Conservation (phyloP, 768 basidiomycete genomes). For the Calocera cornea region DNA sequence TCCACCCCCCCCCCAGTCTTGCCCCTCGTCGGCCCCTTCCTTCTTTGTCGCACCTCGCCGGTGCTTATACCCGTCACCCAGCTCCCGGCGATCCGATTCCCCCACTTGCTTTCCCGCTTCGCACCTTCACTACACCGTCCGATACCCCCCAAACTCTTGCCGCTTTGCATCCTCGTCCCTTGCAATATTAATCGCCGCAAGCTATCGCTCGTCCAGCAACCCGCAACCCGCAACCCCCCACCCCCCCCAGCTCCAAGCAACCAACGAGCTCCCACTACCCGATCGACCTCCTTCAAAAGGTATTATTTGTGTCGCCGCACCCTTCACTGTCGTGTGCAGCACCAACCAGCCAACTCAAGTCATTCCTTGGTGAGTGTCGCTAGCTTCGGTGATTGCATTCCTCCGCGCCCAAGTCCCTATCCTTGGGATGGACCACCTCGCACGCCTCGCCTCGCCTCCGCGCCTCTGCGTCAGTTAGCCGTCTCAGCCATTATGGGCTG, state of each 20-base stretch:
- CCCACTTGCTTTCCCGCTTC: not conserved
- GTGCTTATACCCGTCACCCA: not conserved
- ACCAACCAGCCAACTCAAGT: not conserved
- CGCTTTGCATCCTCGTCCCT: not conserved
- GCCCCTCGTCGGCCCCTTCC: not conserved
- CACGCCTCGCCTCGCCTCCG: not conserved
- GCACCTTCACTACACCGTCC: not conserved
- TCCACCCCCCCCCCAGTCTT: not conserved
- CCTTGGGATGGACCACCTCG: slow-evolving; percentile 3
- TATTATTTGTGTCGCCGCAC: not conserved
- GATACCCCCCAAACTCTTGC: not conserved
- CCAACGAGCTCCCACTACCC: not conserved
- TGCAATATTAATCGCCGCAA: not conserved
- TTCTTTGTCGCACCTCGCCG: not conserved
- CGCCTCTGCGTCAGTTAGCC: slow-evolving; percentile 1
- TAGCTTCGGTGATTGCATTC: slow-evolving; percentile 1
- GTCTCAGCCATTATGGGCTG: not conserved
- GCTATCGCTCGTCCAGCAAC: no score
- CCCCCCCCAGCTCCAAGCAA: not conserved
- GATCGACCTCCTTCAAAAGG: no score
- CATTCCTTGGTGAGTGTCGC: slow-evolving; percentile 1
- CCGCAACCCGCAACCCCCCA: not conserved
- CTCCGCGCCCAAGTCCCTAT: slow-evolving; percentile 1
- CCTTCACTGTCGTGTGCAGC: not conserved
- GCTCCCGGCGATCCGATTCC: not conserved